Conservation (phyloP, 2,329 filamentous ascomycete genomes). For the Spiromastix sp. region DNA sequence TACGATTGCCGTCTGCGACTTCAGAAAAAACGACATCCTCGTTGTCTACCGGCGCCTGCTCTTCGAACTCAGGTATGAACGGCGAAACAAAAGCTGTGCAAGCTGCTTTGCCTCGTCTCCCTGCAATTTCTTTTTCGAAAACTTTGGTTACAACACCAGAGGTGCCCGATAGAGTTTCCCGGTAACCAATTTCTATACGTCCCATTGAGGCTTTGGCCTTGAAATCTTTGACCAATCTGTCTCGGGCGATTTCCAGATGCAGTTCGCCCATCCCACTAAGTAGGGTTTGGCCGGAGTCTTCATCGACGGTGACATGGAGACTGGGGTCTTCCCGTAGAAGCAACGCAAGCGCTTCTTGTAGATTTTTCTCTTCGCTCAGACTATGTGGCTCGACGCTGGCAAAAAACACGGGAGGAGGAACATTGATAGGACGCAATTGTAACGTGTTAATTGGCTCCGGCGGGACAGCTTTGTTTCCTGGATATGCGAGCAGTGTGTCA, state of each 20-base stretch:
- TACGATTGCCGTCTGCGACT: constrained; percentile 59
- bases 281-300: constrained; percentile 86
- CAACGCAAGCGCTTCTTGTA: constrained; percentile 65
- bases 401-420: constrained; percentile 92
- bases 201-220: constrained; percentile 80
- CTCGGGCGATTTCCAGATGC: constrained; percentile 84
- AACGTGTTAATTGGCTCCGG: constrained; percentile 60
- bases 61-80: constrained; percentile 21
- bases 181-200: constrained; percentile 88
- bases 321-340: constrained; percentile 88
- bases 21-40: constrained; percentile 29
- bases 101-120: constrained; percentile 66
- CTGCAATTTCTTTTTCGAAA: constrained; percentile 71
- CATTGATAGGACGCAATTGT: constrained; percentile 76
- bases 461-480: constrained; percentile 52
- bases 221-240: constrained; percentile 79
- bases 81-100: constrained; percentile 62
- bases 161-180: constrained; percentile 60
- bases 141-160: constrained; percentile 49
- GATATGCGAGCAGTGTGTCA: constrained; percentile 75
- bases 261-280: constrained; percentile 94
- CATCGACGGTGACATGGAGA: constrained; percentile 70
- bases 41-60: constrained; percentile 10
- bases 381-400: constrained; percentile 80
- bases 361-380: constrained; percentile 65